Evolutionary conservation across 768 basidiomycete species (phyloP), one percentile per base, ranked within the genome.

Genomic region (Stropharia rugosoannulata): DNA sequence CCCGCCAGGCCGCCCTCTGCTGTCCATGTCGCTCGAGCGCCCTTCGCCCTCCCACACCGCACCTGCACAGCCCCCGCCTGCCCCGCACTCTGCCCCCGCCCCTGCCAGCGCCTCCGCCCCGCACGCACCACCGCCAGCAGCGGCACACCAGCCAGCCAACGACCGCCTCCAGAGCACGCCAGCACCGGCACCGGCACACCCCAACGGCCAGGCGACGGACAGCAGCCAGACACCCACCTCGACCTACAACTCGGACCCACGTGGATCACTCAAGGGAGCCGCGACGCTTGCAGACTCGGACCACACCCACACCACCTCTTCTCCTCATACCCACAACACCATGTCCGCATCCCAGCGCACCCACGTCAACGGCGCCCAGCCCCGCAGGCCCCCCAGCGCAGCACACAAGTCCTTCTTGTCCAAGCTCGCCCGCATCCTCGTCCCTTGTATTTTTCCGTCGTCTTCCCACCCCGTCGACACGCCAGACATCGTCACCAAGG

Each of bases 381-480:
- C 52, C 40, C 62, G 51, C 55, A 57, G 38, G 12, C 16, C 54
- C 25, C 42, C 57, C 25, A 56, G 56, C 49, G 48, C 60, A 11
- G 51, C 71, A 60, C 79, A 79, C 72, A 71, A 74, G 40, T 83
- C 85, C 19, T 79, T 89, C 62, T 69, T 87, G 56, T 78, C 81
- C 49, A 83, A 77, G 66, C 71, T 90, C 55, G 66, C 89, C 49
- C 81, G 76, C 59, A 77, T 80, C 57, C 77, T 90, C 51, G 77
- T 89, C 48, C 89, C 88, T 35, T 90, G 89, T 57, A 71, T 87
- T 45, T 75, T 80, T n/a, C 75, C 83, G 18, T 81, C 77, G 16
- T 65, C 72, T 39, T 80, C 82, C 54, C 64, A 63, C 38, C 59
- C 68, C 45, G 58, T 79, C 48, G 80, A 84, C 40, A 64, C 75